Conservation (phyloP, 1,284 basidiomycete species). For the Pholiota adiposa region DNA sequence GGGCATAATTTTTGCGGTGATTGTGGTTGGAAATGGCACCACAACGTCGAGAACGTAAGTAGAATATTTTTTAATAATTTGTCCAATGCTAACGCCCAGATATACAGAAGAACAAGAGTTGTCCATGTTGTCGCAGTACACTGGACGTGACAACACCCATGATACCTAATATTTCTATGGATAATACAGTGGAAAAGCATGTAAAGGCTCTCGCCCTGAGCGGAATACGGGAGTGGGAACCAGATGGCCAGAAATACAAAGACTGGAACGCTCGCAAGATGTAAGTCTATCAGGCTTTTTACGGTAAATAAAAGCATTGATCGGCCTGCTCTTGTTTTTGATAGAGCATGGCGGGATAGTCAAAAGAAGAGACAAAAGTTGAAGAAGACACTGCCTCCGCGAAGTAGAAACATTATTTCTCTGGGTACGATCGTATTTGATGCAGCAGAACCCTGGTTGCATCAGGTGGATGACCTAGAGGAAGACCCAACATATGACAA, state of each 20-base stretch:
- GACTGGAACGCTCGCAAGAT: constrained; percentile 51
- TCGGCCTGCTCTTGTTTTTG: neutral
- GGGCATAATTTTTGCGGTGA: constrained; percentile 61
- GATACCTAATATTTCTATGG: constrained; percentile 55
- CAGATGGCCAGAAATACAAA: constrained; percentile 41
- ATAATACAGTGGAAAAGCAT: constrained; percentile 54
- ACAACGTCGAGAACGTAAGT: constrained; percentile 41
- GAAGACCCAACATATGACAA: constrained; percentile 28
- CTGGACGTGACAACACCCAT: constrained; percentile 42
- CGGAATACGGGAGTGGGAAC: constrained; percentile 49
- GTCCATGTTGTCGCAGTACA: constrained; percentile 51
- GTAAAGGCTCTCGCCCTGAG: constrained; percentile 41
- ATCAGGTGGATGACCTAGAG: constrained; percentile 17
- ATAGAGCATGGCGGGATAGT: constrained; percentile 37
- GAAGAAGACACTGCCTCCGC: constrained; percentile 14
- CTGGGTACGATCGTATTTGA: constrained; percentile 17
- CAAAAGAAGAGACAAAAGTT: constrained; percentile 26
- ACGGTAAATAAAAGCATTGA: neutral
- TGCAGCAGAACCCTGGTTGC: constrained; percentile 15
- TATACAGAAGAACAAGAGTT: constrained; percentile 42
- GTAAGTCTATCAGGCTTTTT: constrained; percentile 36
- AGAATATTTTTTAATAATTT: neutral
- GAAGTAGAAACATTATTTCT: neutral
- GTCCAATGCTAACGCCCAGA: neutral
- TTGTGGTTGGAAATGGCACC: constrained; percentile 54